Percentiles rank a stretch among this genome's conserved stretches.
phyloP scores from a whole-genome alignment of 345 rosid species.

The Sonneratia alba region DNA sequence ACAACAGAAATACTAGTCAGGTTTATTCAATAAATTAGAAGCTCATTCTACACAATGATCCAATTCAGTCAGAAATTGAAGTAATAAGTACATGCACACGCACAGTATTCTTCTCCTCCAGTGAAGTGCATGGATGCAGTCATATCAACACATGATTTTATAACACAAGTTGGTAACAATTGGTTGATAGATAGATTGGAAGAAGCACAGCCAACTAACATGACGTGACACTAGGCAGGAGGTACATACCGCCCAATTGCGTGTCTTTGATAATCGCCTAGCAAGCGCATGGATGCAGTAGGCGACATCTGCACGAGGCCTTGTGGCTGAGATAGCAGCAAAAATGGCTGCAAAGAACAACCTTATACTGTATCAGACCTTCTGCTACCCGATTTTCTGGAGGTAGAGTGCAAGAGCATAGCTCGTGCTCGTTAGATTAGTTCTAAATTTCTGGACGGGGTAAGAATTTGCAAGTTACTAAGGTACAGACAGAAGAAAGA shows the following conservation, averaged over 20 bases:
- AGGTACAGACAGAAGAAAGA: background rate
- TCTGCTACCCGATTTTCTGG: background rate
- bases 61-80: background rate
- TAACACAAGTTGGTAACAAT: background rate
- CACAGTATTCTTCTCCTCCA: background rate
- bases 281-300: constrained; percentile 94
- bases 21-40: background rate
- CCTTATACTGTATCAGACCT: background rate
- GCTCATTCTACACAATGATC: background rate
- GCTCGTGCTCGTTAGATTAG: background rate
- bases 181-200: background rate
- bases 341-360: constrained; percentile 60
- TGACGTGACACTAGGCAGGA: background rate
- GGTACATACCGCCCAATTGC: constrained; percentile 89
- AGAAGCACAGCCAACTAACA: background rate
- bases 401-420: background rate
- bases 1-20: background rate
- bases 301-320: constrained; percentile 99
- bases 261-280: constrained; percentile 72
- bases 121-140: background rate
- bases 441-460: background rate
- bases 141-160: background rate
- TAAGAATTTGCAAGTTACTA: background rate
- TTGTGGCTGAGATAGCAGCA: constrained; percentile 83
- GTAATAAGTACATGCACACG: no score